Evolutionary conservation across 116 monocot genomes (phyloP), one percentile per base, ranked within the genome.

Genomic region (Phalaenopsis hybrid): DNA sequence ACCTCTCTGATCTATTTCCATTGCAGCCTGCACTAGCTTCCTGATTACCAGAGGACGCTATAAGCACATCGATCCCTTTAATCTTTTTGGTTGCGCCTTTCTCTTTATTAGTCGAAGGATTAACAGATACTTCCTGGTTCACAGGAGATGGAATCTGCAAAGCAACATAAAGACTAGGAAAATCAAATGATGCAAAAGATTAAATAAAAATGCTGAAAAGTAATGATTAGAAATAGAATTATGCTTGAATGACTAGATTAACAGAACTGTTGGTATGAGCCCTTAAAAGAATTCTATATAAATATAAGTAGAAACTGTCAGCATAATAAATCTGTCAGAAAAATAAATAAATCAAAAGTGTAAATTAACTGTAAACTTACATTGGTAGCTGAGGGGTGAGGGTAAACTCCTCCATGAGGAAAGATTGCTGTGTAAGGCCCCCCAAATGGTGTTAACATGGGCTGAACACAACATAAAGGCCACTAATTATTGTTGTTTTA

Each of bases 361-460:
- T 43, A 69, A 49, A 82, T 21, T 1, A 65, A 44, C 13, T 17
- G n/a, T 20, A 65, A 70, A 74, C 87, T 85, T 83, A 87, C 85
- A 73, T 84, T 61, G 23, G 83, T 69, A 67, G 82, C 46, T 23
- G 81, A 55, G 33, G 87, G 85, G 58, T 90, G 87, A 76, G 86
- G 51, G 80, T 84, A 86, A 80, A 80, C 82, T 17, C 86, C 82
- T 17, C 86, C 90, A 77, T 77, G 84, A 4, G 90, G 88, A 61
- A 88, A 90, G 13, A 90, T 81, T 78, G 85, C 84, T 72, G 86
- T 44, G 78, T 85, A 90, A 63, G 88, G 84, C 0, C 81, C 37
- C 43, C 83, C 90, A 82, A 85, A 90, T 44, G 90, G 85, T 28
- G 87, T 79, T n/a, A 90, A 70, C 78, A 85, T 44, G 77, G 83